These are phyloP conservation scores for Lophiotrema nucula DNA, from an alignment of 495 filamentous ascomycete genomes.

Conservation along the genomic window DNA sequence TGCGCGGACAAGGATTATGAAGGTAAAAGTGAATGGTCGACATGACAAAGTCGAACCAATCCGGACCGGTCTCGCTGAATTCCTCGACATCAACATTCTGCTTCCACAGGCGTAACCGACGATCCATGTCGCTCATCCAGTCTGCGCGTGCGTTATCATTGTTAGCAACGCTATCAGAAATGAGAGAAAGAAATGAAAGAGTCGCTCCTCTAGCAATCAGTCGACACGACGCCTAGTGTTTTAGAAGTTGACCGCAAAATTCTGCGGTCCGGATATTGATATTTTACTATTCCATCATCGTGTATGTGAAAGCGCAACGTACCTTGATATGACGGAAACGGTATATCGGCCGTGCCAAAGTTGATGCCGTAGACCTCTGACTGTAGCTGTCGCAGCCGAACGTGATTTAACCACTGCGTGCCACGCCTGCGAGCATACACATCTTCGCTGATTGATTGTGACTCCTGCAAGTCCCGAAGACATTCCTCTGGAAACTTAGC, in stretches of 20 bases:
- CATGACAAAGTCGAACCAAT: slow-evolving; percentile 4
- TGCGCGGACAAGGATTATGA: neutral
- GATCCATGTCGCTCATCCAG: neutral
- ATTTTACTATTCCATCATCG: no score
- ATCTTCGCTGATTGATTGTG: no score
- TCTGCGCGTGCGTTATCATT: no score
- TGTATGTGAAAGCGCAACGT: no score
- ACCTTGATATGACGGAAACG: neutral
- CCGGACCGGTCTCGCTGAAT: neutral
- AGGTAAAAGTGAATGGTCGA: neutral
- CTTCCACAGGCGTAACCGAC: neutral
- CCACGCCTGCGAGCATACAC: neutral
- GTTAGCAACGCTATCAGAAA: no score
- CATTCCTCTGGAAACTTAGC: neutral
- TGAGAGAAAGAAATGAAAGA: no score
- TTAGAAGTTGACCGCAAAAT: no score
- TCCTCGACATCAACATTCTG: neutral
- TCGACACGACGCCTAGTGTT: no score
- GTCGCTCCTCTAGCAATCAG: no score
- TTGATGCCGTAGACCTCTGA: neutral
- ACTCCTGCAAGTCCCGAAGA: neutral
- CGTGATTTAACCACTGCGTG: neutral
- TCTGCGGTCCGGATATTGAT: no score
- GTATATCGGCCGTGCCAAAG: neutral
- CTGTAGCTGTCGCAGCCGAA: neutral